Percentiles rank a stretch among this genome's conserved stretches.
phyloP scores from a whole-genome alignment of 2,329 filamentous ascomycete genomes.

The Fusarium sp. region DNA sequence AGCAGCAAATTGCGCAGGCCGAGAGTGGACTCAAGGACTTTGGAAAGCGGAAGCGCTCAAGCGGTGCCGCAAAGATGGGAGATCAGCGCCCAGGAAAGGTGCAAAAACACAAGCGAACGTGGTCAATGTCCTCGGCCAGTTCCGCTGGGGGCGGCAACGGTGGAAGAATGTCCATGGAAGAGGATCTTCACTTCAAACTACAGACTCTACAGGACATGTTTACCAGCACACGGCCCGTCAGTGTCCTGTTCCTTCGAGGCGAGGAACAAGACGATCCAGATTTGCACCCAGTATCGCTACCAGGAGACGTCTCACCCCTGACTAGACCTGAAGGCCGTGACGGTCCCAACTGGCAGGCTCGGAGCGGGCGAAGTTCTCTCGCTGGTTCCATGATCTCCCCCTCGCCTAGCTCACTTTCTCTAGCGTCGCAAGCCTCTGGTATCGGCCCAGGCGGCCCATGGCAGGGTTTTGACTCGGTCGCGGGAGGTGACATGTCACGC shows the following conservation, averaged over 20 bases:
- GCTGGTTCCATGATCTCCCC: slow-evolving; percentile 74
- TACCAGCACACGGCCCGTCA: slow-evolving; percentile 82
- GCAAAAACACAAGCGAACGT: slow-evolving; percentile 91
- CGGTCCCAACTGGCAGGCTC: slow-evolving; percentile 61
- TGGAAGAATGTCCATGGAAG: slow-evolving; percentile 68
- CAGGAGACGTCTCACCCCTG: slow-evolving; percentile 74
- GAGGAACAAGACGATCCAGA: slow-evolving; percentile 85
- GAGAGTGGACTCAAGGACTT: slow-evolving; percentile 76
- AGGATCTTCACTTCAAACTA: slow-evolving; percentile 83
- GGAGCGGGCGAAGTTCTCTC: slow-evolving; percentile 68
- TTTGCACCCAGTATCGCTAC: slow-evolving; percentile 78
- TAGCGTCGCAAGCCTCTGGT: slow-evolving; percentile 67
- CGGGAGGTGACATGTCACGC: slow-evolving; percentile 60
- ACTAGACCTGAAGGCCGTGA: slow-evolving; percentile 63
- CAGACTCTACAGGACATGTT: slow-evolving; percentile 89
- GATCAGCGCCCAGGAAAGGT: slow-evolving; percentile 81
- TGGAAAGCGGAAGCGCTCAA: slow-evolving; percentile 71
- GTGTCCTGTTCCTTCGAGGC: slow-evolving; percentile 81
- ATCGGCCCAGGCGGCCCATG: slow-evolving; percentile 60
- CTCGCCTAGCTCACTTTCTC: slow-evolving; percentile 73
- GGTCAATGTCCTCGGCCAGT: slow-evolving; percentile 89
- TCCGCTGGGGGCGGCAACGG: slow-evolving; percentile 61
- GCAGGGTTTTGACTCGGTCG: slow-evolving; percentile 68
- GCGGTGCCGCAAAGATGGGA: slow-evolving; percentile 60
- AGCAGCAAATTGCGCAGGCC: slow-evolving; percentile 89